Evolutionary conservation across 352 stramenopile genomes (phyloP).

Genomic region (Thalassiosira ordinaria): DNA sequence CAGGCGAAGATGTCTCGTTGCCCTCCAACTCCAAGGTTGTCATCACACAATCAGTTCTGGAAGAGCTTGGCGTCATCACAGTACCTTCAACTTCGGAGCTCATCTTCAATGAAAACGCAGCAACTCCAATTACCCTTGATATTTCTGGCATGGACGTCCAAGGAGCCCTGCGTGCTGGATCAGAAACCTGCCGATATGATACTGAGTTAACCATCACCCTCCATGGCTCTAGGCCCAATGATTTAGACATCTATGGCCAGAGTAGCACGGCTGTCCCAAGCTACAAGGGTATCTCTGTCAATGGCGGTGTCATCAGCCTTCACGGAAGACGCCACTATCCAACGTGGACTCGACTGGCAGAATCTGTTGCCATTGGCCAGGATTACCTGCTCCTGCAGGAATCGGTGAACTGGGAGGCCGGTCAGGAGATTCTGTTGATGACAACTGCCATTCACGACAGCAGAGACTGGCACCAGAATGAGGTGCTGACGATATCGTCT

Average conservation of each 20-base stretch:
- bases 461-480: slow-evolving; percentile 64
- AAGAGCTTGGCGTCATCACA: slow-evolving; percentile 40
- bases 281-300: slow-evolving; percentile 71
- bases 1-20: slow-evolving; percentile 40
- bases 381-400: slow-evolving; percentile 51
- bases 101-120: slow-evolving; percentile 54
- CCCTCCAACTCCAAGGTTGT: slow-evolving; percentile 40
- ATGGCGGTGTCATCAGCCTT: slow-evolving; percentile 52
- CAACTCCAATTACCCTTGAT: slow-evolving; percentile 29
- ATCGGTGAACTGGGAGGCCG: slow-evolving; percentile 35
- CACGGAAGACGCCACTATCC: slow-evolving; percentile 64
- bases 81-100: slow-evolving; percentile 48
- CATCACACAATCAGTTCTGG: slow-evolving; percentile 25
- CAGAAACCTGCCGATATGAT: slow-evolving; percentile 55
- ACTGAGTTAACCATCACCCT: slow-evolving; percentile 64
- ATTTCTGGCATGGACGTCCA: slow-evolving; percentile 55
- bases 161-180: slow-evolving; percentile 54
- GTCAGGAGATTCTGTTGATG: slow-evolving; percentile 16
- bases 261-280: background rate
- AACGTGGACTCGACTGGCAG: slow-evolving; percentile 69
- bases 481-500: slow-evolving; percentile 58
- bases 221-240: slow-evolving; percentile 44
- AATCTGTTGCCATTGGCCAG: slow-evolving; percentile 39
- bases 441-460: slow-evolving; percentile 60
- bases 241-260: slow-evolving; percentile 17